These are phyloP conservation scores for Aspergillus aculeatus DNA, from an alignment of 2,329 filamentous ascomycete species.

Conservation along the genomic window DNA sequence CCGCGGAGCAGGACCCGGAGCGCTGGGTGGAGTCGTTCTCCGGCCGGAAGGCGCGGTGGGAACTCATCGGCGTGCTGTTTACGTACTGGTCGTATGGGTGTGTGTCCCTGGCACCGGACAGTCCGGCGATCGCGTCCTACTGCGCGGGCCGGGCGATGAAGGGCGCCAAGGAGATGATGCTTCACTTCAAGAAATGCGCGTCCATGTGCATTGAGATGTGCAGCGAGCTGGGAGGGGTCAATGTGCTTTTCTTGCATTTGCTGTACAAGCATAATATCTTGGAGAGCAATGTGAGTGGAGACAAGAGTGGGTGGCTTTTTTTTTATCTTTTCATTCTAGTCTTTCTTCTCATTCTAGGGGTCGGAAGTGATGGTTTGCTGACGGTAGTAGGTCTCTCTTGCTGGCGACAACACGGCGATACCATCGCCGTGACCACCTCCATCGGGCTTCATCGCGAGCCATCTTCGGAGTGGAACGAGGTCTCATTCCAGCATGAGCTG, in stretches of 20 bases:
- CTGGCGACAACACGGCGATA: slow-evolving; percentile 3
- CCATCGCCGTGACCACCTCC: not conserved
- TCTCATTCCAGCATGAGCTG: slow-evolving; percentile 2
- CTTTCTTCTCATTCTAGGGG: too few relatives aligned
- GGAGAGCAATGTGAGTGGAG: slow-evolving; percentile 2
- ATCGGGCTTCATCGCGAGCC: slow-evolving; percentile 2
- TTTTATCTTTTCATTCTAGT: too few relatives aligned
- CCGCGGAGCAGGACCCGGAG: not conserved
- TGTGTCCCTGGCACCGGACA: not conserved
- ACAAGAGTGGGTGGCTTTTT: slow-evolving; percentile 4
- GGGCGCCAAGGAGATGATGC: slow-evolving; percentile 1
- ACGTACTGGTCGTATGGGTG: slow-evolving; percentile 5
- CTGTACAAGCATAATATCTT: slow-evolving; percentile 6
- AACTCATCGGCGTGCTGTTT: not conserved
- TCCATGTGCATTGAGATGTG: slow-evolving; percentile 5
- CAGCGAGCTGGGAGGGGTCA: not conserved
- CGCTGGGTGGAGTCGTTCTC: slow-evolving; percentile 6
- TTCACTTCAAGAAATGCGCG: slow-evolving; percentile 4
- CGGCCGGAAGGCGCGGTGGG: not conserved
- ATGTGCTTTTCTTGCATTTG: not conserved
- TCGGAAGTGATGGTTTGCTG: not conserved
- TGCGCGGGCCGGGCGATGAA: not conserved
- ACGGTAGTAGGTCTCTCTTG: not conserved
- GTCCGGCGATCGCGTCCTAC: not conserved
- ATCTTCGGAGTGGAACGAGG: not conserved